Evolutionary conservation across 2,329 filamentous ascomycete genomes (phyloP), one percentile per base, ranked within the genome.

Genomic region (Coniochaeta hoffmannii): DNA sequence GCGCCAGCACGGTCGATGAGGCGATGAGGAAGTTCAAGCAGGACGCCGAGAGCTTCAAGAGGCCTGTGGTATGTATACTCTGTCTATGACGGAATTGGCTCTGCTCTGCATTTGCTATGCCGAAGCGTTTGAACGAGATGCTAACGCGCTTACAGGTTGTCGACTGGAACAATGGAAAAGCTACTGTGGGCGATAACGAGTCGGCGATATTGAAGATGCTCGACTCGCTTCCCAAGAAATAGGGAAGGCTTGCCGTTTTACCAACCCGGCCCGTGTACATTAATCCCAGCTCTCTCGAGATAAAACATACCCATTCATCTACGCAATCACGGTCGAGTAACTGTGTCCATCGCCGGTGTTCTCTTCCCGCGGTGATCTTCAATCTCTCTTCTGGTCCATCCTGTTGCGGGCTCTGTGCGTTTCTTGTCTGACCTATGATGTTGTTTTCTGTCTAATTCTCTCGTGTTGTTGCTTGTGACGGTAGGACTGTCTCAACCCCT

Each of bases 81-180:
- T 53, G 30, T 53, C 55, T 17, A 54, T 56, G 11, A 28, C 14
- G 6, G 31, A 10, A 19, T 35, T 19, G 35, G 32, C 14, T 55
- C 35, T 12, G 10, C 36, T 22, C 10, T 22, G 36, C 7, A 35
- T 35, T 15, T 35, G 4, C 12, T 4, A 4, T 35, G 34, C 4
- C 12, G n/a, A 22, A 28, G 41, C 9, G n/a, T n/a, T n/a, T 24
- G 5, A 17, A 46, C 8, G 60, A 12, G 11, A 17, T 53, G 57
- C 46, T 35, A 30, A 54, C 55, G 53, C 5, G 26, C 59, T 59
- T 36, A 28, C 60, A 79, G 81, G 74, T 87, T 57, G 93, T 97
- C 53, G 93, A 97, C 69, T 97, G 94, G 94, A 90, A 88, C 68
- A 92, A 93, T 69, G 94, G 92, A 61, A 88, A 85, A 69, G 93